phyloP scores from a whole-genome alignment of 176 grass and related monocot species.

The Eremochloa ophiuroides region DNA sequence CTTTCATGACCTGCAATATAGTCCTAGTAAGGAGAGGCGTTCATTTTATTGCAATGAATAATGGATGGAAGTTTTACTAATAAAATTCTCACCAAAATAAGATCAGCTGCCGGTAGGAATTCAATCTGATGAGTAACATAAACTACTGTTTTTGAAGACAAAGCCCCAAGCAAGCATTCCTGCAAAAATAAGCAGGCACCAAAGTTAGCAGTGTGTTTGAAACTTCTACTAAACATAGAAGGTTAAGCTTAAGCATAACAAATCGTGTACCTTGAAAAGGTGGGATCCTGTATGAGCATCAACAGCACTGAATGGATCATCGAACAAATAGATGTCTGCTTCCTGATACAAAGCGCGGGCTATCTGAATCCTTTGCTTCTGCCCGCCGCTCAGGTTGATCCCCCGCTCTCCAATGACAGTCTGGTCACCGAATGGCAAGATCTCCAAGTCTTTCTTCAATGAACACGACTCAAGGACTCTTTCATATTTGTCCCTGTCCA shows the following conservation, averaged over 20 bases:
- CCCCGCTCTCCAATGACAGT: conserved; percentile 47
- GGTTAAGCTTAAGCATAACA: neutral
- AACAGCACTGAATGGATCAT: conserved; percentile 47
- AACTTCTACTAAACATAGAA: neutral
- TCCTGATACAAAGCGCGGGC: conserved; percentile 48
- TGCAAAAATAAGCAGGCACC: conserved; percentile 22
- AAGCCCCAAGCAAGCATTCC: conserved; percentile 75
- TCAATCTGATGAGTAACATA: conserved; percentile 96
- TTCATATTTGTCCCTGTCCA: conserved; percentile 37
- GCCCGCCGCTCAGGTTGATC: conserved; percentile 47
- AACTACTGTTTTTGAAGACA: conserved; percentile 79
- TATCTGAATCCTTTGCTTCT: conserved; percentile 56
- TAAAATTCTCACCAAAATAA: conserved; percentile 72
- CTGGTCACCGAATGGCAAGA: conserved; percentile 41
- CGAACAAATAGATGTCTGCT: conserved; percentile 39
- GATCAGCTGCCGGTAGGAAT: conserved; percentile 79
- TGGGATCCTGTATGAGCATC: conserved; percentile 56
- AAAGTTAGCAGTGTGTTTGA: neutral
- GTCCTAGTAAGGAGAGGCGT: neutral
- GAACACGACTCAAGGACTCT: conserved; percentile 33
- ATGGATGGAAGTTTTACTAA: neutral
- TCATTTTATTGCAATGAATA: conserved; percentile 1
- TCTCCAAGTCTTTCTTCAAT: conserved; percentile 41
- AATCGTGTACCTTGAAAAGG: conserved; percentile 39
- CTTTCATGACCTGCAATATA: conserved; percentile 60